Conservation (phyloP, 1,284 basidiomycete species). For the Cryptococcus deneoformans region DNA sequence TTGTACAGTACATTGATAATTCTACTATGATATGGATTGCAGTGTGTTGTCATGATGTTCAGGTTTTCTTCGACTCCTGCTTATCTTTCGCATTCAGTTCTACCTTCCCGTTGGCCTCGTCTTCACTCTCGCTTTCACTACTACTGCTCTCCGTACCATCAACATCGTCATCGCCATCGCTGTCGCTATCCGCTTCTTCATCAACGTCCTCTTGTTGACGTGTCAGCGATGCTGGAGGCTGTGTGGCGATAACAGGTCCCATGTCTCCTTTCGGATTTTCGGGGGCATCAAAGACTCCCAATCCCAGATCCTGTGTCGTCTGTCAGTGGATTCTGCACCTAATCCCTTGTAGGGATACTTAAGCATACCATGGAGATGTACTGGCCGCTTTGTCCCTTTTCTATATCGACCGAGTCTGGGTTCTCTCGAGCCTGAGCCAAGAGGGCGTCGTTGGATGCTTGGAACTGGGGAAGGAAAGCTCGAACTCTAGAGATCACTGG, state of each 20-base stretch:
- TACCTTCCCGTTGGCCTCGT: neutral
- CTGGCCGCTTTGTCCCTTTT: slow-evolving; percentile 21
- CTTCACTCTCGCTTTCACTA: neutral
- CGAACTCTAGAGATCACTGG: slow-evolving; percentile 33
- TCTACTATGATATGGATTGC: too few species aligned
- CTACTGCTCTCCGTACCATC: slow-evolving; percentile 6
- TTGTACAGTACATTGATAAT: too few species aligned
- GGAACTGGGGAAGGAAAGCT: slow-evolving; percentile 39
- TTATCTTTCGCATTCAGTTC: neutral
- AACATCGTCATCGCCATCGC: slow-evolving; percentile 5
- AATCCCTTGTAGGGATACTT: slow-evolving; percentile 1
- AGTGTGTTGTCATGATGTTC: too few species aligned
- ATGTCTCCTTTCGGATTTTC: slow-evolving; percentile 18
- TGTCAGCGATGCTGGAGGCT: slow-evolving; percentile 9
- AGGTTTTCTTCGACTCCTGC: too few species aligned
- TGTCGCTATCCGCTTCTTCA: slow-evolving; percentile 10
- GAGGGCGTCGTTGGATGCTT: slow-evolving; percentile 32
- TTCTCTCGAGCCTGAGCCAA: slow-evolving; percentile 18
- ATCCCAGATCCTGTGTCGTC: slow-evolving; percentile 30
- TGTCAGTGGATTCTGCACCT: neutral
- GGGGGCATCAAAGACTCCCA: slow-evolving; percentile 41
- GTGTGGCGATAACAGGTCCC: slow-evolving; percentile 26
- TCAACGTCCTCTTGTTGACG: slow-evolving; percentile 7
- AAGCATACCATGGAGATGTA: slow-evolving; percentile 34
- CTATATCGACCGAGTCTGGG: slow-evolving; percentile 32